Evolutionary conservation across 2,329 filamentous ascomycete species (phyloP), one percentile per base, ranked within the genome.

Genomic region (Sclerotinia trifoliorum): DNA sequence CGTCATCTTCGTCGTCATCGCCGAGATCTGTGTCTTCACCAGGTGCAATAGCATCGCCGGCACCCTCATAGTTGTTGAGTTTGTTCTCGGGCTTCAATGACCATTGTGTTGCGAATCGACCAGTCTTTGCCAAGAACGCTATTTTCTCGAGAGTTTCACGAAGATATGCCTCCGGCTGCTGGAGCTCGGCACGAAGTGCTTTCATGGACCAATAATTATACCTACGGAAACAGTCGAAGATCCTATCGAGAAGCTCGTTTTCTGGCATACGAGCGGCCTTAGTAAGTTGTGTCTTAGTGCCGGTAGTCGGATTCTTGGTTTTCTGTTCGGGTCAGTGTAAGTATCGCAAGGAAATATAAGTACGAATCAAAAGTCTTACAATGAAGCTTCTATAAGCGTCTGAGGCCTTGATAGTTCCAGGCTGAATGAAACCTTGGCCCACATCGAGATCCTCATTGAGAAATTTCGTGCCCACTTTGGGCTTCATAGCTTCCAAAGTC

Each of bases 171-270:
- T 98, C 95, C 1, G 95, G 95, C 80, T 99, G 95, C 69, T 89
- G 86, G 51, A 96, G 86, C 70, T 85, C 83, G 63, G 88, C 84
- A 71, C 93, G 92, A 73, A 99, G 86, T 6, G 90, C 87, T 77
- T 92, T 94, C 84, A 98, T 91, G n/a, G 91, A 89, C 94, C 94
- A 99, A 80, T 95, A 98, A 74, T 90, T 88, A 83, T 91, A 96
- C 75, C 90, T 83, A 68, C 89, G 87, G 87, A 97, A 99, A 77
- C 89, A 90, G 61, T 85, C 81, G 82, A 94, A 93, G 70, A 99
- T 88, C 72, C 87, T 85, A 80, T 97, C 94, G 80, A 96, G 81
- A 71, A 99, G 88, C 75, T 95, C 90, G 83, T 93, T 90, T 79
- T 94, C 89, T 56, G 93, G 89, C 80, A 98, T 94, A 80, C 95